Base-by-base conservation (phyloP, 1,139 yeast genomes). In the Debaryomyces udenii region DNA sequence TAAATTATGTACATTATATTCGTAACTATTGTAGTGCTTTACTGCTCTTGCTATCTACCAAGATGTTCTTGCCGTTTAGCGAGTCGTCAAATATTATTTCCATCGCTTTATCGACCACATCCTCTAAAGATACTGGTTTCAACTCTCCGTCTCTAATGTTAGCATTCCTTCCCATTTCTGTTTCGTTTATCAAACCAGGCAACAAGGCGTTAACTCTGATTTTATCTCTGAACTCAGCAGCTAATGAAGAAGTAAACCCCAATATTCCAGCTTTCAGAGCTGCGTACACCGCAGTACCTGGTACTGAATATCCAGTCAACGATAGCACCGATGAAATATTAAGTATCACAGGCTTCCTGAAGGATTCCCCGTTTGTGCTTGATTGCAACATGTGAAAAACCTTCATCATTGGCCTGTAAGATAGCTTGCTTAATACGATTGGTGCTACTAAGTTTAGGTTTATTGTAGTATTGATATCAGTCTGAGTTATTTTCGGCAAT, bases 241-340 rank as follows among this genome's bases (percentile, higher is more conserved):
- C 83, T 34, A 89, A 59, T 0, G 85, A 67, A 34, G 68, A 63
- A 0, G 95, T 78, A 52, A 89, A 85, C 4, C 86, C 88, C 35
- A 77, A 56, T 10, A 86, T 51, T 0, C 95, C 98, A 0, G 90
- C 86, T 58, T 93, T 93, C 38, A 89, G 72, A 0, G 96, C 93
- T 1, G 89, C 72, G 57, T 93, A 93, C 0, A 86, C 83, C 0
- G 86, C 53, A 0, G 96, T 80, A 0, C 98, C 98, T 1, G 76
- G 65, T 1, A 49, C 39, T 2, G 69, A 64, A 1, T 71, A 3
- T 61, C 77, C 43, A 46, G 68, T 44, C 47, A 49, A 33, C 0
- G 87, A 86, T 20, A 91, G 65, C 3, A 86, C 73, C 0, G 97
- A 89, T 1, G 96, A 78, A 1, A 93, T 65, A 55, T 89, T 91